Base-by-base conservation (phyloP, 208 protist genomes). In the Leishmania tarentolae region DNA sequence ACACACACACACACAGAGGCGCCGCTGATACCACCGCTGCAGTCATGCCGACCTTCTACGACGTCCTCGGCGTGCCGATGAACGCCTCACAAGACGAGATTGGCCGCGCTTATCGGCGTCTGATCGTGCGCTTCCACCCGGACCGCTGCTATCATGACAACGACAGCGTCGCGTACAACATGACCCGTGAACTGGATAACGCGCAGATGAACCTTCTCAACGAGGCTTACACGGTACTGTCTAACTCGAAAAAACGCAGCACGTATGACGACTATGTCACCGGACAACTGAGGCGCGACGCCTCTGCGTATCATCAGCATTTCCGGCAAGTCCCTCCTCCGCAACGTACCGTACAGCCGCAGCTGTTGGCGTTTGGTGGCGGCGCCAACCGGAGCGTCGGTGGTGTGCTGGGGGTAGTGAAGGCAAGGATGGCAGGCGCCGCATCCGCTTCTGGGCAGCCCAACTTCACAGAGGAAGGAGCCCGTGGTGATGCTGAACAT, bases 91-190 rank as follows among this genome's bases (percentile, higher is more conserved):
- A 77, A 7, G 65, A 28, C 6, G 75, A 83, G 35, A 31, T 87
- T 15, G 56, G 65, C 1, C n/a, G 78, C 21, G 83, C 83, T 7
- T 79, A 87, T 50, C 73, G 75, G 24, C 42, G 52, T n/a, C 75
- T 81, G 28, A 70, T 87, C 61, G 35, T 59, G 0, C 83, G 75
- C 74, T 9, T 66, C 28, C 79, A 87, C 75, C 83, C 83, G 4
- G 80, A 82, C 35, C 78, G 75, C 40, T 75, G 71, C 74, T 83
- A 79, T 37, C 59, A 70, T 72, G 83, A 87, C 83, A 87, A 87
- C 68, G 83, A 87, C 76, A 87, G 83, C 61, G 40, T 75, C 5
- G 15, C 70, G 24, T 87, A 70, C 75, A 82, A 87, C 61, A 52
- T 75, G 0, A 4, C 21, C 21, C 44, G 40, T 0, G 37, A 82